A percentile compares a stretch with the other conserved stretches of the same genome.
Conservation (phyloP, 176 grass and related monocot species). For the Raddia guianensis region DNA sequence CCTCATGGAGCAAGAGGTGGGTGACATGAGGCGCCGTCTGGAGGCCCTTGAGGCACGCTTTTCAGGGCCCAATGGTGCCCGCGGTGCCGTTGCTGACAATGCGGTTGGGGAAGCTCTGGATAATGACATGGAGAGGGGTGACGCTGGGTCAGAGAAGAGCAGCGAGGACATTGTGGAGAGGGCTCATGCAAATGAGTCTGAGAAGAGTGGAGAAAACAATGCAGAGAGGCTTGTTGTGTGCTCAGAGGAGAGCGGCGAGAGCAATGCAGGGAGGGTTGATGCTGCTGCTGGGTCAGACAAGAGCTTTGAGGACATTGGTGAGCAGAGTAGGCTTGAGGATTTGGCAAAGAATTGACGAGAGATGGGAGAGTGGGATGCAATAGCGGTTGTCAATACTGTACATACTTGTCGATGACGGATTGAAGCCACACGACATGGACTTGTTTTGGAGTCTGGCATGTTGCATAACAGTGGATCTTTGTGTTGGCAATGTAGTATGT, state of each 20-base stretch:
- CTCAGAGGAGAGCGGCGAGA: not conserved
- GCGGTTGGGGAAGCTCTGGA: constrained; percentile 27
- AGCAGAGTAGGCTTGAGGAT: not conserved
- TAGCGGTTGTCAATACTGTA: constrained; percentile 31
- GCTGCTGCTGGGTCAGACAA: not conserved
- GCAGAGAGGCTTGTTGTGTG: not conserved
- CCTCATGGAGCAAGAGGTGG: constrained; percentile 82
- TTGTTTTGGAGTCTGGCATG: constrained; percentile 21
- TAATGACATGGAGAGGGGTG: not conserved
- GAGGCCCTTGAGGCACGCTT: constrained; percentile 51
- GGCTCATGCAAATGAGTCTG: not conserved
- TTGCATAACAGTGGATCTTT: not conserved
- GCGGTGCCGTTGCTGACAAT: constrained; percentile 13
- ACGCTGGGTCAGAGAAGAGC: not conserved
- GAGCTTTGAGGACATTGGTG: not conserved
- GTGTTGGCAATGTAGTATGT: constrained; percentile 26
- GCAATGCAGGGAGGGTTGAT: not conserved
- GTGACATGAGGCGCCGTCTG: constrained; percentile 64
- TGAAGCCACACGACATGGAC: not conserved
- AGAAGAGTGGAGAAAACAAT: not conserved
- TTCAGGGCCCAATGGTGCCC: not conserved
- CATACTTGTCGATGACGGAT: constrained; percentile 30
- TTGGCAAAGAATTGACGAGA: not conserved
- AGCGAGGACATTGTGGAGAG: not conserved
- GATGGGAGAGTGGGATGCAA: not conserved